Base-by-base conservation (phyloP, 352 stramenopile genomes). In the Halophytophthora batemanensis region DNA sequence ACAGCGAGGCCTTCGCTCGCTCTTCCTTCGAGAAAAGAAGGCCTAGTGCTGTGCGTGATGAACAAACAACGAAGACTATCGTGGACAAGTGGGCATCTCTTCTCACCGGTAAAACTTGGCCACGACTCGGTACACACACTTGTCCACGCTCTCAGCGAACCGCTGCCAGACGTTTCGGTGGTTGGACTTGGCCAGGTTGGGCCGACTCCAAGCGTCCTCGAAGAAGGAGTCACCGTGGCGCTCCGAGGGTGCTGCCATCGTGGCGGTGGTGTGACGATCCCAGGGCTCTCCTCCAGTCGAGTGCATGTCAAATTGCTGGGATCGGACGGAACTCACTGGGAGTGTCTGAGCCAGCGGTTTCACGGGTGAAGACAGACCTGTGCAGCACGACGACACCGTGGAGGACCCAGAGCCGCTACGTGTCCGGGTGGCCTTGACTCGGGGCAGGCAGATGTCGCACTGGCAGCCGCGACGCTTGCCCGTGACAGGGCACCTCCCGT, bases 51-150 rank as follows among this genome's bases (percentile, higher is more conserved):
- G n/a, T n/a, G n/a, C n/a, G n/a, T n/a, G n/a, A n/a, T n/a, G n/a
- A n/a, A n/a, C n/a, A n/a, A n/a, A n/a, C n/a, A n/a, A n/a, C n/a
- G n/a, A n/a, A n/a, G n/a, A n/a, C n/a, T n/a, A n/a, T n/a, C n/a
- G n/a, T n/a, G n/a, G n/a, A n/a, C n/a, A n/a, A n/a, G n/a, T n/a
- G n/a, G n/a, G n/a, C n/a, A n/a, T n/a, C n/a, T n/a, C n/a, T n/a
- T n/a, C n/a, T 71, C 29, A 65, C 42, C 53, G 65, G 54, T 66
- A 68, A 37, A 71, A 71, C 21, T 68, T 68, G 46, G 50, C 62
- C 15, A 62, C 53, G 18, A 71, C 50, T 11, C 63, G 58, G 23
- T 62, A 56, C 6, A 71, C 36, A 21, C 59, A 68, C 18, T 56
- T 64, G 60, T 68, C 59, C 6, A 68, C 54, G 48, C 59, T 66